Conservation (phyloP, 768 basidiomycete species). For the Podaxis carcinomalis region DNA sequence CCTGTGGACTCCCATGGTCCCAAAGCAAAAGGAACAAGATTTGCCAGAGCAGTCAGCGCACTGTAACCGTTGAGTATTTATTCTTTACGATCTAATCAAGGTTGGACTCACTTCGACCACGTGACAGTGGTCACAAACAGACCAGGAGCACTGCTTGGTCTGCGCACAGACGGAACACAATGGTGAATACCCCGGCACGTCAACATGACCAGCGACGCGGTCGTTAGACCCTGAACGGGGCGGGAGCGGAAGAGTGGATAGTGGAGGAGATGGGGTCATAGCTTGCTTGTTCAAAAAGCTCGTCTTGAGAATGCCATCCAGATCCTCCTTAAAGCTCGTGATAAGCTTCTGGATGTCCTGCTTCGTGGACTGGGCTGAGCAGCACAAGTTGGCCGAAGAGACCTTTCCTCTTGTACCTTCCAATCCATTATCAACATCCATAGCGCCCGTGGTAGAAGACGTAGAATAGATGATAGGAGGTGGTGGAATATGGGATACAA, state of each 20-base stretch:
- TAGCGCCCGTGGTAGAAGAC: slow-evolving; percentile 16
- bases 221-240: slow-evolving; percentile 9
- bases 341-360: slow-evolving; percentile 20
- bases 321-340: slow-evolving; percentile 16
- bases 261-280: slow-evolving; percentile 1
- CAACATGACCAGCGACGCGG: slow-evolving; percentile 9
- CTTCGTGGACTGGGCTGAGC: slow-evolving; percentile 18
- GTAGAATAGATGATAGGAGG: slow-evolving; percentile 31
- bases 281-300: not conserved
- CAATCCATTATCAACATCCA: slow-evolving; percentile 14
- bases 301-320: slow-evolving; percentile 8
- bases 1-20: slow-evolving; percentile 1
- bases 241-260: slow-evolving; percentile 5
- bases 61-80: not conserved
- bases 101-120: slow-evolving; percentile 29
- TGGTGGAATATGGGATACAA: slow-evolving; percentile 28
- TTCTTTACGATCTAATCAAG: not conserved
- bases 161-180: slow-evolving; percentile 32
- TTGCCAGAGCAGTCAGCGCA: slow-evolving; percentile 7
- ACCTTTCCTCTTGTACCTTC: slow-evolving; percentile 19
- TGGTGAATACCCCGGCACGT: not conserved
- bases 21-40: slow-evolving; percentile 2
- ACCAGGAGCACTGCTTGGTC: slow-evolving; percentile 28
- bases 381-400: slow-evolving; percentile 13
- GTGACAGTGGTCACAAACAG: slow-evolving; percentile 32